These are phyloP conservation scores for Aspergillus taichungensis DNA, from an alignment of 495 filamentous ascomycete species.

Conservation along the genomic window DNA sequence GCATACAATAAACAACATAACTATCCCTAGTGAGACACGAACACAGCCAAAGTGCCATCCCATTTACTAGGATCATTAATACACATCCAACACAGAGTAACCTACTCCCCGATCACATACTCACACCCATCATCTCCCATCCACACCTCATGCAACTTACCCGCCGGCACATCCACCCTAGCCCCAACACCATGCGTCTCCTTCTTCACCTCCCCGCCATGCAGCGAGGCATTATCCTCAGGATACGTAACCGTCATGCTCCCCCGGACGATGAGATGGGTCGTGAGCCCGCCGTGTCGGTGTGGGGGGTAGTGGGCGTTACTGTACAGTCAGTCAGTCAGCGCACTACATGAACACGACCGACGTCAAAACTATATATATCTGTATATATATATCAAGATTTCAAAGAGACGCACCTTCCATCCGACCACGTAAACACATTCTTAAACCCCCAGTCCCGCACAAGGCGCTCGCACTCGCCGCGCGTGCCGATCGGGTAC, in stretches of 20 bases:
- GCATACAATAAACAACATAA: too few species aligned
- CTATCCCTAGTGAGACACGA: too few species aligned
- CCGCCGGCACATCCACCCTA: conserved; percentile 68
- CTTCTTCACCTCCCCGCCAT: conserved; percentile 38
- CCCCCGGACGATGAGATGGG: conserved; percentile 67
- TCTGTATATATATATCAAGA: background rate
- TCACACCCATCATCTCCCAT: conserved; percentile 70
- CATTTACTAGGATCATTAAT: background rate
- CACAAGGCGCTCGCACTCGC: conserved; percentile 56
- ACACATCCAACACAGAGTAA: background rate
- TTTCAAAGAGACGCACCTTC: conserved; percentile 50
- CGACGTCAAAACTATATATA: background rate
- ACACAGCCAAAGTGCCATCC: too few species aligned
- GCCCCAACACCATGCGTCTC: conserved; percentile 60
- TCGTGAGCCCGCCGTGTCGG: conserved; percentile 59
- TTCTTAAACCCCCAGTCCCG: conserved; percentile 65
- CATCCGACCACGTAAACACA: conserved; percentile 78
- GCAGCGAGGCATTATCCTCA: conserved; percentile 42
- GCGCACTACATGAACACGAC: background rate
- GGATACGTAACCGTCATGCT: conserved; percentile 67
- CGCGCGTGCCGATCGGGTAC: conserved; percentile 32
- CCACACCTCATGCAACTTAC: conserved; percentile 74
- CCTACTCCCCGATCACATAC: conserved; percentile 75
- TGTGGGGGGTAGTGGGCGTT: conserved; percentile 72
- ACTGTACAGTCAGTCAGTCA: conserved; percentile 21